Conservation (phyloP, 2,329 filamentous ascomycete genomes). For the Diplodia mutila region DNA sequence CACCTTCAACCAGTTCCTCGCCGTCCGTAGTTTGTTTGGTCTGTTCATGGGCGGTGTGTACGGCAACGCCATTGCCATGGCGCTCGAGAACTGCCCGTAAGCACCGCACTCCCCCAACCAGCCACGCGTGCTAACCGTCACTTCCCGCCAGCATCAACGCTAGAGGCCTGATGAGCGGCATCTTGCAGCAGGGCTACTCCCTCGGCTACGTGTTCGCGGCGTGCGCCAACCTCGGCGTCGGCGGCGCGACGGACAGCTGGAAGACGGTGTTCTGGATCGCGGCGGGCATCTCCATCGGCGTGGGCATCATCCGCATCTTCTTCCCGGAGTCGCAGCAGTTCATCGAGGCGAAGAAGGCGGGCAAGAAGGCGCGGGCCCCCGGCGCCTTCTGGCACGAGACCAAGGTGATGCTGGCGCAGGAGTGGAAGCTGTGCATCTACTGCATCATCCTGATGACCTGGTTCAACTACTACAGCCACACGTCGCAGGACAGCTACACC, state of each 20-base stretch:
- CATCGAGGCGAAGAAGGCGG: constrained; percentile 66
- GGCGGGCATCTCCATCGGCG: constrained; percentile 67
- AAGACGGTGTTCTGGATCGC: constrained; percentile 77
- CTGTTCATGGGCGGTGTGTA: constrained; percentile 83
- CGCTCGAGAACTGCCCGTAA: constrained; percentile 72
- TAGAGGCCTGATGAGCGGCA: constrained; percentile 78
- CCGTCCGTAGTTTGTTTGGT: constrained; percentile 72
- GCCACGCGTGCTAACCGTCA: constrained; percentile 2
- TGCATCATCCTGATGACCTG: constrained; percentile 79
- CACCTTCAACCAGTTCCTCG: constrained; percentile 76
- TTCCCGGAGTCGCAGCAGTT: constrained; percentile 80
- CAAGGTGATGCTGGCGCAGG: constrained; percentile 66
- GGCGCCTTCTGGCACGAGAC: constrained; percentile 70
- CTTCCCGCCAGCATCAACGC: constrained; percentile 53
- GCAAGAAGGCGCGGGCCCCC: constrained; percentile 52
- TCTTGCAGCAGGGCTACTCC: constrained; percentile 80
- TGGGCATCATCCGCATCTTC: constrained; percentile 68
- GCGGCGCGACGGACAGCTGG: constrained; percentile 66
- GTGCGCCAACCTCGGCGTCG: constrained; percentile 73
- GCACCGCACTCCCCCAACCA: constrained; percentile 33
- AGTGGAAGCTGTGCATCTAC: constrained; percentile 80
- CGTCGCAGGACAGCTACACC: constrained; percentile 79
- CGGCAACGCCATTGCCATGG: constrained; percentile 78
- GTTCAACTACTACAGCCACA: constrained; percentile 69
- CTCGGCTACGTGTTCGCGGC: constrained; percentile 80